Conservation (phyloP, 1,139 yeast genomes). For the Diutina scorzettiae region DNA sequence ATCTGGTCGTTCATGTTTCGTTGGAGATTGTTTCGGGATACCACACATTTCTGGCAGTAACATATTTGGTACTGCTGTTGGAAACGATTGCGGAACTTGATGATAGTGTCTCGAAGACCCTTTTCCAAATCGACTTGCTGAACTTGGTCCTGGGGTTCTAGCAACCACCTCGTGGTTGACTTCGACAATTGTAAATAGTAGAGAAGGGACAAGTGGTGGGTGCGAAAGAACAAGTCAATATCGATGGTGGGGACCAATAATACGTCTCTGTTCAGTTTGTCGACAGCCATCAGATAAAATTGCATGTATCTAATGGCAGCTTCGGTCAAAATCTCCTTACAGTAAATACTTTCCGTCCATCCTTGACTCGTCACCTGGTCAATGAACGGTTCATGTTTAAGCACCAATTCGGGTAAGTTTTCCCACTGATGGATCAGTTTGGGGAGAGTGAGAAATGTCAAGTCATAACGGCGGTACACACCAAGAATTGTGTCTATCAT, state of each 20-base stretch:
- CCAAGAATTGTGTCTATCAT: not conserved
- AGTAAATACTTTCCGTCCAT: slow-evolving; percentile 18
- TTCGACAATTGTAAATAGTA: slow-evolving; percentile 15
- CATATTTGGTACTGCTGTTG: slow-evolving; percentile 3
- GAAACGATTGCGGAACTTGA: slow-evolving; percentile 2
- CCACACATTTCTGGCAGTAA: slow-evolving; percentile 1
- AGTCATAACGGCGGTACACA: slow-evolving; percentile 8
- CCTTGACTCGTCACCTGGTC: slow-evolving; percentile 19
- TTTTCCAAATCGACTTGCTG: not conserved
- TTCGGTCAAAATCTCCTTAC: slow-evolving; percentile 14
- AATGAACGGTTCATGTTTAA: slow-evolving; percentile 22
- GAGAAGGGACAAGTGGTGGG: slow-evolving; percentile 21
- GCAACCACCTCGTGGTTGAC: slow-evolving; percentile 1
- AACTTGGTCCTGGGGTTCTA: not conserved
- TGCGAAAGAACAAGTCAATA: slow-evolving; percentile 29
- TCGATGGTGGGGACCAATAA: slow-evolving; percentile 27
- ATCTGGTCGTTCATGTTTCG: not conserved
- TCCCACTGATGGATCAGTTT: slow-evolving; percentile 13
- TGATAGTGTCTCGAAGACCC: not conserved
- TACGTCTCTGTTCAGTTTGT: slow-evolving; percentile 7
- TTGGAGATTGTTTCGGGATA: not conserved
- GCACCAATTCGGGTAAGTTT: slow-evolving; percentile 21
- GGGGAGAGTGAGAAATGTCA: slow-evolving; percentile 13
- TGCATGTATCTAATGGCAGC: slow-evolving; percentile 16
- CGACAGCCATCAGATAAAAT: slow-evolving; percentile 14